Conservation (phyloP, 352 stramenopile genomes). For the Pythium folliculosum region DNA sequence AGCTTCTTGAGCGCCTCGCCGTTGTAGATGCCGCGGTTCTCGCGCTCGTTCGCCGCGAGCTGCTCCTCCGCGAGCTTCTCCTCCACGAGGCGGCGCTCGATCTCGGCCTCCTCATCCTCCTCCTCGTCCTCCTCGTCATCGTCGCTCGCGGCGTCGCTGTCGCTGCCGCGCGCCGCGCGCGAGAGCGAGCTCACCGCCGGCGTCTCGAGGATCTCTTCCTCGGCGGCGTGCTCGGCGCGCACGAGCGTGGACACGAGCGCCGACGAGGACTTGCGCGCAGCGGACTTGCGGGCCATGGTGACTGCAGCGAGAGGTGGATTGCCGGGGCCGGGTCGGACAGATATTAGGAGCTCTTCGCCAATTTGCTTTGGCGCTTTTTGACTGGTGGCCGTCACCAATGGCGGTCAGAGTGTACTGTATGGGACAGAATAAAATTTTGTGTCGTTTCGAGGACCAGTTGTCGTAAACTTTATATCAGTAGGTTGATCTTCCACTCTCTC, state of each 20-base stretch:
- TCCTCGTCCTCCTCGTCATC: slow-evolving; percentile 46
- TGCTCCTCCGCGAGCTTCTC: slow-evolving; percentile 62
- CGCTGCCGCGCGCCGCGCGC: slow-evolving; percentile 16
- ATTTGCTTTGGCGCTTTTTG: not conserved
- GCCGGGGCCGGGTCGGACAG: not conserved
- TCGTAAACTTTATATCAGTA: not conserved
- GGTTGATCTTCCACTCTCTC: not conserved
- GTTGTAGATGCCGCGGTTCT: slow-evolving; percentile 75
- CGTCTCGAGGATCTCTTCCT: slow-evolving; percentile 86
- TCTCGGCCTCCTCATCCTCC: slow-evolving; percentile 64
- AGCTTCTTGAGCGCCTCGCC: slow-evolving; percentile 63
- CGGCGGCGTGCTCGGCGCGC: slow-evolving; percentile 67
- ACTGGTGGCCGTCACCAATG: slow-evolving; percentile 23
- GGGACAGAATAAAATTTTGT: slow-evolving; percentile 29
- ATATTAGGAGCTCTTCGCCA: slow-evolving; percentile 6
- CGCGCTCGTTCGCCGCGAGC: slow-evolving; percentile 31
- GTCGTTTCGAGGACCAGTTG: slow-evolving; percentile 7
- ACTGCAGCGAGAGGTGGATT: not conserved
- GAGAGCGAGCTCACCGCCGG: slow-evolving; percentile 62
- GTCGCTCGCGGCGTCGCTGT: slow-evolving; percentile 39
- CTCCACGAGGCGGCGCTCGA: slow-evolving; percentile 74
- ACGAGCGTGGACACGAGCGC: slow-evolving; percentile 57
- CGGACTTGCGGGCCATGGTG: slow-evolving; percentile 29
- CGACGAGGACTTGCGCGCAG: slow-evolving; percentile 23
- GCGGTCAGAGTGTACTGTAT: slow-evolving; percentile 18